Base-by-base conservation (phyloP, 768 basidiomycete genomes). In the Collybia sordida region DNA sequence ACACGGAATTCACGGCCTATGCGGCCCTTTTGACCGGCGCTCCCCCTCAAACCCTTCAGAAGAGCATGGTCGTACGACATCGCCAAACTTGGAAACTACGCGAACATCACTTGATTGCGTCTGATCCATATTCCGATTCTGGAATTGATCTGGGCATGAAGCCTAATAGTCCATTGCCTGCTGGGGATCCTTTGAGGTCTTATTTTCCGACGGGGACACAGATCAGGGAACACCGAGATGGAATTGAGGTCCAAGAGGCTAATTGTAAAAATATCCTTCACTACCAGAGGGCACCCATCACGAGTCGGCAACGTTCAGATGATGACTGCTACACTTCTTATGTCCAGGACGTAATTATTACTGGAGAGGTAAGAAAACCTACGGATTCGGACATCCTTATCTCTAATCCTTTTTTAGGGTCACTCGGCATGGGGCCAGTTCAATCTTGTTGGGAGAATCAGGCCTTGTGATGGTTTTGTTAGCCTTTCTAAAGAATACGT, bases 371-470 rank as follows among this genome's bases (percentile, higher is more conserved):
- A 52, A 19, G 66, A 42, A 17, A 19, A 6, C 7, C 22, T 41
- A n/a, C 7, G 23, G n/a, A 18, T n/a, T 12, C 24, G 11, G 35
- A 12, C 9, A 3, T 47, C 6, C 6, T 15, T 12, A 37, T 21
- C 25, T 35, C n/a, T 36, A 22, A 12, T 49, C 22, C 54, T 45
- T 39, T 47, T 17, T 17, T 50, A 92, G 89, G 91, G 92, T 4
- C 93, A 94, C 67, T 94, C 92, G 6, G 84, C 90, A 12, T 95
- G 92, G 92, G 92, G 93, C 19, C 85, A 90, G 55, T 95, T 93
- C 68, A 84, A 77, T 50, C 65, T 95, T 21, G 70, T 85, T 3
- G 92, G 93, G 31, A 80, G 92, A 15, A 78, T 95, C n/a, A 73
- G 93, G 49, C 80, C 85, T 14, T 82, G 79, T 59, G 92, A 94